A percentile compares a stretch with the other conserved stretches of the same genome.
Evolutionary conservation across 2,329 filamentous ascomycete species (phyloP).

Genomic region (Colletotrichum caudatum): DNA sequence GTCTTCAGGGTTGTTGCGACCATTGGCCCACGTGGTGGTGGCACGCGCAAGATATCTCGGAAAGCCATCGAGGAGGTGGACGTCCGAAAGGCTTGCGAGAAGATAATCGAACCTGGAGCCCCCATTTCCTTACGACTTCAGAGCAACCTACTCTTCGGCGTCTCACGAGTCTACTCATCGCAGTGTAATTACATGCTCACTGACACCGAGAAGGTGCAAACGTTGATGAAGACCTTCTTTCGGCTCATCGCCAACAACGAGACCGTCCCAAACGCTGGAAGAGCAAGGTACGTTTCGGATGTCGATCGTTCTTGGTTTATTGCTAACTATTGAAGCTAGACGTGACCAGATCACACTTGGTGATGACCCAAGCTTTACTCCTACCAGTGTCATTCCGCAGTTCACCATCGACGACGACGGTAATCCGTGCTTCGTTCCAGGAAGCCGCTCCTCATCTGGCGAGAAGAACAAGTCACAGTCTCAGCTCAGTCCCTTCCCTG

Average conservation of each 20-base stretch:
- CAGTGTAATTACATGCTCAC: slow-evolving; percentile 88
- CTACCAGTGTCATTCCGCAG: slow-evolving; percentile 71
- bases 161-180: slow-evolving; percentile 86
- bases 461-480: slow-evolving; percentile 51
- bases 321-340: slow-evolving; percentile 71
- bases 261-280: slow-evolving; percentile 78
- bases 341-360: slow-evolving; percentile 80
- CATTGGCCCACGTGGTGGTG: slow-evolving; percentile 75
- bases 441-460: slow-evolving; percentile 52
- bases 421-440: slow-evolving; percentile 48
- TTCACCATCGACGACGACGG: slow-evolving; percentile 61
- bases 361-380: slow-evolving; percentile 86
- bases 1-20: slow-evolving; percentile 88
- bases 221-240: slow-evolving; percentile 77
- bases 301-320: slow-evolving; percentile 61
- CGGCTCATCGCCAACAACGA: slow-evolving; percentile 67
- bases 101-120: slow-evolving; percentile 83
- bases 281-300: slow-evolving; percentile 70
- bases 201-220: slow-evolving; percentile 81
- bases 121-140: slow-evolving; percentile 93
- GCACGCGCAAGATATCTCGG: slow-evolving; percentile 78
- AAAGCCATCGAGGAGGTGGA: slow-evolving; percentile 92
- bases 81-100: slow-evolving; percentile 86
- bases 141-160: slow-evolving; percentile 86
- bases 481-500: slow-evolving; percentile 57